phyloP scores from a whole-genome alignment of 495 filamentous ascomycete species.

The Talaromyces wortmannii region DNA sequence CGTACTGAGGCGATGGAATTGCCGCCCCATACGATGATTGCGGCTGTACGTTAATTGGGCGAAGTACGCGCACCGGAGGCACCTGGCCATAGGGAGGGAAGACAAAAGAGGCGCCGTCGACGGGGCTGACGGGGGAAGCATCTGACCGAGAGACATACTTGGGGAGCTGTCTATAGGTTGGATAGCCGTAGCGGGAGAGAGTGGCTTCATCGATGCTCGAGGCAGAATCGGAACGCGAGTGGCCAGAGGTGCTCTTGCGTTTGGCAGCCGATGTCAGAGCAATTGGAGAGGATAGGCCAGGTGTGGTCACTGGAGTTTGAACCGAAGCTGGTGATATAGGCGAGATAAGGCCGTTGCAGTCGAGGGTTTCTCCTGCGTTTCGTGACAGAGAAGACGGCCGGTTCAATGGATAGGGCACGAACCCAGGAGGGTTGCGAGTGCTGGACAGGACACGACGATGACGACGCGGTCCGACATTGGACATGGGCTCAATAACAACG shows the following conservation, averaged over 20 bases:
- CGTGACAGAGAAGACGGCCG: constrained; percentile 40
- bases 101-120: constrained; percentile 38
- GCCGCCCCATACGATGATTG: constrained; percentile 25
- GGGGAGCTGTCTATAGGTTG: constrained; percentile 73
- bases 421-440: constrained; percentile 43
- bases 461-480: constrained; percentile 29
- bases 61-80: constrained; percentile 8
- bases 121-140: constrained; percentile 36
- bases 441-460: constrained; percentile 52
- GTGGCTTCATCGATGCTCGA: constrained; percentile 61
- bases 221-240: constrained; percentile 58
- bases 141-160: constrained; percentile 51
- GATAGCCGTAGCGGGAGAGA: constrained; percentile 66
- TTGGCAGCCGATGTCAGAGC: constrained; percentile 45
- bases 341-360: constrained; percentile 47
- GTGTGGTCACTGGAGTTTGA: constrained; percentile 26
- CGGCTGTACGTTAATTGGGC: constrained; percentile 15
- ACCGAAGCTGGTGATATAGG: constrained; percentile 39
- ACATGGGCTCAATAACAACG: constrained; percentile 57
- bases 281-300: constrained; percentile 55
- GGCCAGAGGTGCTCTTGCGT: constrained; percentile 34
- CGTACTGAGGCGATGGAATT: constrained; percentile 29
- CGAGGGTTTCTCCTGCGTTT: constrained; percentile 58
- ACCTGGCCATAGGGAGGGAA: constrained; percentile 27
- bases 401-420: constrained; percentile 30